Evolutionary conservation across 169 alveolate genomes (phyloP).

Genomic region (Cryptosporidium bovis): DNA sequence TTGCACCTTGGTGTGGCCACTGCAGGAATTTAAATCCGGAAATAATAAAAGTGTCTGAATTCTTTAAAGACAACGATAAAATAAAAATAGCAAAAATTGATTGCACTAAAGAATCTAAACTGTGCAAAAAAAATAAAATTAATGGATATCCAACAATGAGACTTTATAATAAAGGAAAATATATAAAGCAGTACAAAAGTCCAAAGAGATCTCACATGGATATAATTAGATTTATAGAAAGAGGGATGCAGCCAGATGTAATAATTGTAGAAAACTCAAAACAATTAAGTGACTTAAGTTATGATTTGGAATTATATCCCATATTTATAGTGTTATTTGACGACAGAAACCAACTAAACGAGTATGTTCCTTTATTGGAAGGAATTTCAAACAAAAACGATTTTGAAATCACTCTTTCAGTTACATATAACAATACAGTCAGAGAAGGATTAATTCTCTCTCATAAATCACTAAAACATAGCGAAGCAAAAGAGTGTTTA

Average conservation of each 20-base stretch:
- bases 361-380: constrained; percentile 6
- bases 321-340: constrained; percentile 4
- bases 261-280: neutral
- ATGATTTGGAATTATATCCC: constrained; percentile 26
- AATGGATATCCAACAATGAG: constrained; percentile 65
- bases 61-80: constrained; percentile 50
- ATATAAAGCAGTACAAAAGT: constrained; percentile 34
- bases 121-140: constrained; percentile 78
- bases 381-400: constrained; percentile 11
- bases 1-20: constrained; percentile 95
- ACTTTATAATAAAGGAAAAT: constrained; percentile 23
- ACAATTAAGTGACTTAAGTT: constrained; percentile 7
- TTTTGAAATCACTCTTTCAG: constrained; percentile 16
- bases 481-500: constrained; percentile 4
- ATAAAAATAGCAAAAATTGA: constrained; percentile 85
- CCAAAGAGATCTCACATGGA: constrained; percentile 44
- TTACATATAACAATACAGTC: neutral
- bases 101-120: constrained; percentile 80
- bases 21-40: constrained; percentile 80
- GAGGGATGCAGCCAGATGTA: constrained; percentile 35
- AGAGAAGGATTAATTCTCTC: neutral
- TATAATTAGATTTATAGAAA: constrained; percentile 45
- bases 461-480: constrained; percentile 6
- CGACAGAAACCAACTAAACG: neutral
- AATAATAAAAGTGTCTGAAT: constrained; percentile 63